These are phyloP conservation scores for Trifolium subterraneum DNA, from an alignment of 306 rosid species.

Conservation along the genomic window DNA sequence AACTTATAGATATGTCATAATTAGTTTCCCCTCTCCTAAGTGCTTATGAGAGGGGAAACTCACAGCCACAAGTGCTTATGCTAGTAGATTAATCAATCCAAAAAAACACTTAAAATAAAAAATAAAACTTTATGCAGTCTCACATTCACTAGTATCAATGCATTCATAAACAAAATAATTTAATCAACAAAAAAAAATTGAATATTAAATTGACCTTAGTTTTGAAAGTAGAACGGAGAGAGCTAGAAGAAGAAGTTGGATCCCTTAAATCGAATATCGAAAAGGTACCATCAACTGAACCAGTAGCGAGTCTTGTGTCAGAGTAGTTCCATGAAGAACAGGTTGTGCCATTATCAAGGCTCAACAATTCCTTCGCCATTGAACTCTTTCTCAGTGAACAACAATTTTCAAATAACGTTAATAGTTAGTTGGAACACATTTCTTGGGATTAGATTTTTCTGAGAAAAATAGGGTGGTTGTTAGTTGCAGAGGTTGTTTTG, in stretches of 20 bases:
- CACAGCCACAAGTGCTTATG: neutral
- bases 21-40: neutral
- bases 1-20: neutral
- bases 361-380: slow-evolving; percentile 71
- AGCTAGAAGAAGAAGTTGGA: slow-evolving; percentile 54
- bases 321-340: slow-evolving; percentile 86
- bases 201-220: slow-evolving; percentile 48
- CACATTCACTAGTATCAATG: neutral
- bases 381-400: no score
- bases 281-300: slow-evolving; percentile 69
- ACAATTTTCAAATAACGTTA: no score
- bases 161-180: neutral
- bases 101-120: neutral
- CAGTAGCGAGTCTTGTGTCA: slow-evolving; percentile 69
- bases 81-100: neutral
- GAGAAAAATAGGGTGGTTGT: no score
- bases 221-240: slow-evolving; percentile 65
- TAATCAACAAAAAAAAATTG: neutral
- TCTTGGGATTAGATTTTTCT: no score
- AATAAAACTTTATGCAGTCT: neutral
- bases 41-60: no score
- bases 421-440: no score
- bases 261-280: slow-evolving; percentile 68
- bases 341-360: slow-evolving; percentile 60
- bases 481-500: no score